Conservation (phyloP, 148 eudicot species). For the Nepenthes mirabilis region DNA sequence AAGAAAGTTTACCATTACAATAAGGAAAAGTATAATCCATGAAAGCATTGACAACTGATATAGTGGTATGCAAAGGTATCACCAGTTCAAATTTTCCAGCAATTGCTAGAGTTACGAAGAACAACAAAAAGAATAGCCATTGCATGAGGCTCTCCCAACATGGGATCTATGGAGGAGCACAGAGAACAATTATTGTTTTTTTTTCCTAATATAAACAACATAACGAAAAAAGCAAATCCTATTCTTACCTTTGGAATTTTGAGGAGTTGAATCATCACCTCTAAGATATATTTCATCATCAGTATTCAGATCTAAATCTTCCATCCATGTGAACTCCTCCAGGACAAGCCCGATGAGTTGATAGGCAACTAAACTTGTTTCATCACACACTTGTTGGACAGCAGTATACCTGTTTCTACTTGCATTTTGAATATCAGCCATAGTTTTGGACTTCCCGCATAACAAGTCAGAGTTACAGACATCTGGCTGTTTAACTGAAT, state of each 20-base stretch:
- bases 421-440: constrained; percentile 9
- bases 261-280: constrained; percentile 15
- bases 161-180: no score
- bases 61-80: no score
- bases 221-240: neutral
- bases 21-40: no score
- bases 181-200: neutral
- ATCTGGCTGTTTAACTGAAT: constrained; percentile 7
- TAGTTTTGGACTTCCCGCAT: constrained; percentile 1
- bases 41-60: no score
- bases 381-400: constrained; percentile 68
- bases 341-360: constrained; percentile 38
- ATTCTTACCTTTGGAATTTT: constrained; percentile 18
- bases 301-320: constrained; percentile 19
- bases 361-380: constrained; percentile 51
- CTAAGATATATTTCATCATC: constrained; percentile 42
- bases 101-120: no score
- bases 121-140: no score
- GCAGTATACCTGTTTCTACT: constrained; percentile 38
- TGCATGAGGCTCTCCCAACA: no score
- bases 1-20: no score
- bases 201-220: neutral
- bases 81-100: no score
- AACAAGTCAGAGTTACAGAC: constrained; percentile 5
- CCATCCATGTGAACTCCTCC: constrained; percentile 32